Evolutionary conservation across 2,329 filamentous ascomycete genomes (phyloP), one percentile per base, ranked within the genome.

Genomic region (Beauveria bassiana): DNA sequence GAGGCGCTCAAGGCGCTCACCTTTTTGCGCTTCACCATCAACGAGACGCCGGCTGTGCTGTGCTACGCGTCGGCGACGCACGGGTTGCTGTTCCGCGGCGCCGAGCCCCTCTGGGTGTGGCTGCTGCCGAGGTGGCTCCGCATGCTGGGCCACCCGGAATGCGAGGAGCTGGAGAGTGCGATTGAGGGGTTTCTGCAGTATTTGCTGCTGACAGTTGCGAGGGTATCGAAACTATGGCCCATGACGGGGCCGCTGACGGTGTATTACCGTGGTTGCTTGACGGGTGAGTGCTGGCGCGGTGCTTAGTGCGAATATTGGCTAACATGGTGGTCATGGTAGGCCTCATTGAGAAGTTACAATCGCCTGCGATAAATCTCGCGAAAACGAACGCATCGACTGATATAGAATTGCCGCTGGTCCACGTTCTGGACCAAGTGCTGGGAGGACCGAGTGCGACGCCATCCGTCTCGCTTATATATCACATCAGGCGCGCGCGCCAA

Each of bases 11-110:
- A 91, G 69, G 92, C 91, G 58, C 81, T 96, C 53, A 85, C 88
- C 66, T 92, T 96, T 58, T 80, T 97, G 50, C 82, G 83, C 62
- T 82, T 89, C 57, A 90, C 89, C 3, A 81, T 96, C 65, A 82
- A 85, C 64, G 89, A 92, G 69, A 90, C 88, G 8, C 91, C 90
- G 2, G 77, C 80, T 43, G 82, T 92, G n/a, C 77, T 93, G 31
- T 74, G 81, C 22, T 79, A 77, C 62, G 73, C 71, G 31, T 73
- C 76, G 12, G 70, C 75, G 22, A 68, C 68, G 3, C 74, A 74
- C 49, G 71, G 72, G 3, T 78, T 80, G 51, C 70, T 85, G 60
- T 79, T 80, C 56, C 77, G 83, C 46, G 82, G 86, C 18, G 74
- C 74, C 45, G 85, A 87, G 64, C 81, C 89, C 5, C 77, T 88